Base-by-base conservation (phyloP, 805 yeast species). In the Zygoascus tannicola region DNA sequence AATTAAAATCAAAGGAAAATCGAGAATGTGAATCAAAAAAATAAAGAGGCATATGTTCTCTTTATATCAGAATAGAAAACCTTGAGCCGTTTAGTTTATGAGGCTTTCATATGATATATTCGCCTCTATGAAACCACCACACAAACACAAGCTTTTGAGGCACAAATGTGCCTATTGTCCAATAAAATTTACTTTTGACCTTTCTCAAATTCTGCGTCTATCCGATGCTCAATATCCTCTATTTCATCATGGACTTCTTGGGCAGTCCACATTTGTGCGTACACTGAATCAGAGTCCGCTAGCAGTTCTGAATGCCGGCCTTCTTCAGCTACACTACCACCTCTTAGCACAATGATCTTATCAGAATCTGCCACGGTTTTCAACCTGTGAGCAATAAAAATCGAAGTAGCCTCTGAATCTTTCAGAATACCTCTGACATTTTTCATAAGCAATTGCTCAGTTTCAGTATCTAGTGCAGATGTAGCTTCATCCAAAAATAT, bases 401-500 rank as follows among this genome's bases (percentile, higher is more conserved):
- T 78, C 53, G 85, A 84, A 1, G 98, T 92, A 48, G 75, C 77
- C 14, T 63, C 60, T 12, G 68, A 62, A 20, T 75, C 75, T 40
- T 63, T 69, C 59, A 92, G 81, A 20, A 85, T 76, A 2, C 66
- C 56, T 51, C 80, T 74, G 41, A 92, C 81, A 0, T 95, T 88
- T 42, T 71, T 74, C 56, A 92, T 65, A 37, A 92, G 67, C 2
- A 84, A 73, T 60, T 85, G 94, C 57, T 92, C 98, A 0, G 98
- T 92, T 55, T 88, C 95, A 8, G 98, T 92, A 61, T 92, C 98
- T 38, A 92, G 70, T 0, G 98, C 97, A 39, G 94, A 81, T 0
- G 98, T 65, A 2, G 98, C 97, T 58, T 92, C 98, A 58, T 92
- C 98, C 53, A 92, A 88, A 62, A 92, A 90, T 44, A 94, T 83